phyloP scores from a whole-genome alignment of 2,329 filamentous ascomycete genomes.

The Botrytis galanthina region DNA sequence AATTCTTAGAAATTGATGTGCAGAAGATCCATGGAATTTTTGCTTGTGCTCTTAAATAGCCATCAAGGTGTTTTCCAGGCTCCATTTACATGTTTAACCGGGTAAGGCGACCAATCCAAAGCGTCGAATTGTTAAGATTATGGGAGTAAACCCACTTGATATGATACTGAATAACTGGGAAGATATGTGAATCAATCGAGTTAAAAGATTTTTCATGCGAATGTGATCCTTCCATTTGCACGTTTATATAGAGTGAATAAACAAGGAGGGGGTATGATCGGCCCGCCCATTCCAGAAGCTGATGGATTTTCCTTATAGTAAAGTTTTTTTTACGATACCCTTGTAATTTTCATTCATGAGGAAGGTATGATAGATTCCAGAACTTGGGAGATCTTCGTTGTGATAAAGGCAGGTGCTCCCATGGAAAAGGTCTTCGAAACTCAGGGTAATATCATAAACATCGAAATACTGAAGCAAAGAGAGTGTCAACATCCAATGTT shows the following conservation, averaged over 20 bases:
- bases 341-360: neutral
- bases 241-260: neutral
- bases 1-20: neutral
- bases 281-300: neutral
- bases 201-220: neutral
- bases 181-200: neutral
- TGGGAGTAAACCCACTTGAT: neutral
- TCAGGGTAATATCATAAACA: neutral
- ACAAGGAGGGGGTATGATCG: neutral
- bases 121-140: neutral
- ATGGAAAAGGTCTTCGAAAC: neutral
- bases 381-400: neutral
- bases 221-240: neutral
- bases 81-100: neutral
- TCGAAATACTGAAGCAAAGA: neutral
- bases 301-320: neutral
- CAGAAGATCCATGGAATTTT: neutral
- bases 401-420: slow-evolving; percentile 4
- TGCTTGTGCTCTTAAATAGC: neutral
- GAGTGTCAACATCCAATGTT: neutral
- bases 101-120: slow-evolving; percentile 1
- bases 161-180: neutral
- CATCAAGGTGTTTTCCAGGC: slow-evolving; percentile 12
- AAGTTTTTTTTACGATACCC: neutral
- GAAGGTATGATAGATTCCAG: neutral